Base-by-base conservation (phyloP, 2,329 filamentous ascomycete species). In the Monosporascus sp. region DNA sequence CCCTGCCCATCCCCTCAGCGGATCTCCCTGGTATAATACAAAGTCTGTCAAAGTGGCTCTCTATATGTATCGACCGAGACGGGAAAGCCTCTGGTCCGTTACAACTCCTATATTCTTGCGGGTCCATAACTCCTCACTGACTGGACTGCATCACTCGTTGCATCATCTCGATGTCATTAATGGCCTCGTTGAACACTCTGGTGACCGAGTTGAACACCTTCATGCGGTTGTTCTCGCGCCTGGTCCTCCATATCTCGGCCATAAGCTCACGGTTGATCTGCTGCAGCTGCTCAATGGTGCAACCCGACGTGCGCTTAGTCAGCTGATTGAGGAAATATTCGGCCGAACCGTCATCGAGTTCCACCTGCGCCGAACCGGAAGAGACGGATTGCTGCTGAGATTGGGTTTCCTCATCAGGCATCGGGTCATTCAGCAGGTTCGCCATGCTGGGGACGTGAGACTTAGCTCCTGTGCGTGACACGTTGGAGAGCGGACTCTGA, bases 261-360 rank as follows among this genome's bases (percentile, higher is more conserved):
- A 97, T 97, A 58, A 97, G 76, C 60, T 87, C 85, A 7, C 91
- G 87, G 68, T 92, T 92, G 68, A 97, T 86, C 71, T 97, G 93
- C 75, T 97, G 93, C 20, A 99, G 76, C 70, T 99, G 93, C 72
- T 99, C 94, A 50, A 99, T 89, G 0, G 87, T 89, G 68, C 89
- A 89, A 1, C 89, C 90, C 20, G 83, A 86, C 2, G 89, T 93
- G 45, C 79, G 77, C 28, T 80, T 72, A 0, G 86, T 85, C 37
- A 96, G 74, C 38, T 83, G 76, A 0, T 77, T 68, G 53, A 91
- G 78, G 52, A 95, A 79, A 7, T 74, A 68, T 2, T 74, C 69
- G 24, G 91, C 74, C 31, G 80, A 75, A 0, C 65, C 64, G 14
- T 80, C 76, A 31, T 77, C 68, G 3, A 78, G 58, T 38, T 79